Evolutionary conservation across 2,329 filamentous ascomycete genomes (phyloP).

Genomic region (Zymoseptoria brevis): DNA sequence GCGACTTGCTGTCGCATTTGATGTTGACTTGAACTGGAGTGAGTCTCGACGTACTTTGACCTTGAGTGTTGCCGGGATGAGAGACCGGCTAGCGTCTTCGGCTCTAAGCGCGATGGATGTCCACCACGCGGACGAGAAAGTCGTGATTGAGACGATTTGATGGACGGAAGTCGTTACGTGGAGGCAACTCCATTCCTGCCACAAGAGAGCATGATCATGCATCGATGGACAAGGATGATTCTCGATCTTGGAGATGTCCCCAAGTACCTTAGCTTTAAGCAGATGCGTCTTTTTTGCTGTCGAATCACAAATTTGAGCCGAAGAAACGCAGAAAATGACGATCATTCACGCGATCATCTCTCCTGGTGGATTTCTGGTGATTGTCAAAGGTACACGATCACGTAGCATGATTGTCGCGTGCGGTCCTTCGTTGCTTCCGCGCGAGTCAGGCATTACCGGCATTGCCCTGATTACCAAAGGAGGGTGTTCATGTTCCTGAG

Average conservation of each 20-base stretch:
- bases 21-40: neutral
- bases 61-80: neutral
- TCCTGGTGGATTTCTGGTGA: neutral
- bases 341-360: neutral
- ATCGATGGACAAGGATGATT: neutral
- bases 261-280: neutral
- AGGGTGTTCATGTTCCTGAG: neutral
- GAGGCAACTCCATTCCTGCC: neutral
- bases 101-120: neutral
- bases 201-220: neutral
- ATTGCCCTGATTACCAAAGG: neutral
- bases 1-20: neutral
- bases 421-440: neutral
- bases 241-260: neutral
- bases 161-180: neutral
- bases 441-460: neutral
- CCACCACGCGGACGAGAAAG: neutral
- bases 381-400: neutral
- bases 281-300: neutral
- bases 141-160: neutral
- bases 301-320: neutral
- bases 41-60: neutral
- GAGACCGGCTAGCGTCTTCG: neutral
- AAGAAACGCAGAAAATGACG: neutral
- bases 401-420: neutral